Evolutionary conservation across 2,329 filamentous ascomycete species (phyloP).

Genomic region (Daldinia eschscholtzii): DNA sequence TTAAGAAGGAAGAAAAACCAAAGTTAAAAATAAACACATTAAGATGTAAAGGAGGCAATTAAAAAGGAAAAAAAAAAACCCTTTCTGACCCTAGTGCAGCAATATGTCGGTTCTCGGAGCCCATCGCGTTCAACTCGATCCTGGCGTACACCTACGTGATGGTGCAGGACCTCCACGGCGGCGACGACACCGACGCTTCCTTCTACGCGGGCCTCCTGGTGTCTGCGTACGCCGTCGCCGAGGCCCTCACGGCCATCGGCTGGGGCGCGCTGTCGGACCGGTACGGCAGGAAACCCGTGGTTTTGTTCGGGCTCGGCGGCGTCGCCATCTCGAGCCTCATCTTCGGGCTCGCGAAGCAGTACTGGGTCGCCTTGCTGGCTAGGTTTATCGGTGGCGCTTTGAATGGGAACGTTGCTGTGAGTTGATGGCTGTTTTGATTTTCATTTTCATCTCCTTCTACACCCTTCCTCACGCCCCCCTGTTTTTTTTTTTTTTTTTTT

Average conservation of each 20-base stretch:
- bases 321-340: conserved; percentile 58
- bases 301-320: conserved; percentile 54
- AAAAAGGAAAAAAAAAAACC: too few species aligned
- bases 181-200: conserved; percentile 55
- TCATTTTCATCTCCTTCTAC: background rate
- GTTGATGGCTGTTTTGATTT: conserved; percentile 24
- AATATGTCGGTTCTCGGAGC: conserved; percentile 61
- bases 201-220: conserved; percentile 65
- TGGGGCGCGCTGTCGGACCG: conserved; percentile 59
- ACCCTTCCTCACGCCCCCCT: background rate
- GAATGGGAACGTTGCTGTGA: conserved; percentile 57
- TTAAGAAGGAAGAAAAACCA: background rate
- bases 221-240: conserved; percentile 59
- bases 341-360: conserved; percentile 57
- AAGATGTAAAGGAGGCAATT: too few species aligned
- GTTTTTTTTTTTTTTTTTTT: background rate
- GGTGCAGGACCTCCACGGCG: conserved; percentile 56
- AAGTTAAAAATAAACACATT: background rate
- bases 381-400: conserved; percentile 57
- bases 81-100: conserved; percentile 48
- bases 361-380: conserved; percentile 59
- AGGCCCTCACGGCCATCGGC: conserved; percentile 58
- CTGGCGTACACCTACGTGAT: conserved; percentile 60
- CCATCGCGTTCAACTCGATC: conserved; percentile 61
- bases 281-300: conserved; percentile 55